Evolutionary conservation across 2,329 filamentous ascomycete genomes (phyloP).

Genomic region (Claviceps citrina): DNA sequence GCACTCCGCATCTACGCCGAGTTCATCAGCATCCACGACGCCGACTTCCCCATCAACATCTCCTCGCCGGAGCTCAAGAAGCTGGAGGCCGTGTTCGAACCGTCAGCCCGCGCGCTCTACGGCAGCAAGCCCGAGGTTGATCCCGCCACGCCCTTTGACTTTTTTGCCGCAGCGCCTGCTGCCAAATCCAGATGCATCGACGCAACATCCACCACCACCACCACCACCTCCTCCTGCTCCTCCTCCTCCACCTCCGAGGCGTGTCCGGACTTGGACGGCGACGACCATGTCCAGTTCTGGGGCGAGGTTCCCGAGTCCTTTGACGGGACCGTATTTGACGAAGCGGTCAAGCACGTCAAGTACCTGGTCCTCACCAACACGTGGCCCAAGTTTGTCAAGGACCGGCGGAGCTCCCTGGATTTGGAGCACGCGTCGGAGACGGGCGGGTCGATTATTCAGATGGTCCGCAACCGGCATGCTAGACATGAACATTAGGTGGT

Average conservation of each 20-base stretch:
- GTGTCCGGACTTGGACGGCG: too few species aligned
- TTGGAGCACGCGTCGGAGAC: slow-evolving; percentile 7
- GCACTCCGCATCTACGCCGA: slow-evolving; percentile 46
- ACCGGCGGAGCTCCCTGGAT: slow-evolving; percentile 15
- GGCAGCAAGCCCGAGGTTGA: slow-evolving; percentile 22
- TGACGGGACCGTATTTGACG: slow-evolving; percentile 38
- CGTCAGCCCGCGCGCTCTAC: slow-evolving; percentile 27
- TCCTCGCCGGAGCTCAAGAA: slow-evolving; percentile 35
- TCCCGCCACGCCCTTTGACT: slow-evolving; percentile 24
- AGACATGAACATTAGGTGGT: too few species aligned
- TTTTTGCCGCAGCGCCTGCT: background rate
- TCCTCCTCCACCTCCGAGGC: too few species aligned
- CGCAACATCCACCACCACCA: background rate
- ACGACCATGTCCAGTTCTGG: slow-evolving; percentile 15
- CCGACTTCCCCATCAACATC: slow-evolving; percentile 51
- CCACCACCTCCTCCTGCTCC: too few species aligned
- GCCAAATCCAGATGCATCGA: background rate
- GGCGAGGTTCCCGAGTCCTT: slow-evolving; percentile 34
- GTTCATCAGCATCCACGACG: slow-evolving; percentile 42
- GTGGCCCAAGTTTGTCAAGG: slow-evolving; percentile 43
- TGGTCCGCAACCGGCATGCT: slow-evolving; percentile 1
- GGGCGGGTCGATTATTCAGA: slow-evolving; percentile 3
- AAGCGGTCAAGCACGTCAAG: slow-evolving; percentile 44
- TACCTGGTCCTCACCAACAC: slow-evolving; percentile 54
- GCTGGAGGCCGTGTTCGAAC: slow-evolving; percentile 41